phyloP scores from a whole-genome alignment of 2,329 filamentous ascomycete species.

The Nothophoma quercina region DNA sequence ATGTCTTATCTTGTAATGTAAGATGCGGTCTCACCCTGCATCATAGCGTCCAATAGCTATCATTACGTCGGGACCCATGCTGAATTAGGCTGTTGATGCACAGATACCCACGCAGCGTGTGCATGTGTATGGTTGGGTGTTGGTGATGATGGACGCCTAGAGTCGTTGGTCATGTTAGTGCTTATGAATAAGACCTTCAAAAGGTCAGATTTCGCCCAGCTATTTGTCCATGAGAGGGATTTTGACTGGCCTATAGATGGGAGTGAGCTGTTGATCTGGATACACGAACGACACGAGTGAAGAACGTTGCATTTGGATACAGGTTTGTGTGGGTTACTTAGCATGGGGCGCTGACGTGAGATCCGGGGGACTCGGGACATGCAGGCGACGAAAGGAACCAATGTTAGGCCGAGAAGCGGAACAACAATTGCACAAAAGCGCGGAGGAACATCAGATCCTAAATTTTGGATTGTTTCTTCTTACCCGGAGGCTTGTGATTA shows the following conservation, averaged over 20 bases:
- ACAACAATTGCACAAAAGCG: background rate
- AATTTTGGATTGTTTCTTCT: background rate
- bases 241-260: background rate
- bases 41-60: background rate
- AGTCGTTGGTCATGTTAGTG: background rate
- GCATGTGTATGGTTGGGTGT: background rate
- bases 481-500: background rate
- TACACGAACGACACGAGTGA: background rate
- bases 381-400: background rate
- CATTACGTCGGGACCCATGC: background rate
- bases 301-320: background rate
- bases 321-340: background rate
- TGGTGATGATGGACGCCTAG: constrained; percentile 3
- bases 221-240: background rate
- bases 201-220: background rate
- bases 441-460: background rate
- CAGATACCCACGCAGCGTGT: background rate
- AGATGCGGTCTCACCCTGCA: background rate
- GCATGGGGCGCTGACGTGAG: constrained; percentile 7
- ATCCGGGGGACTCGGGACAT: background rate
- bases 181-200: background rate
- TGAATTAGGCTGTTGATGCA: background rate
- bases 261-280: too few relatives aligned
- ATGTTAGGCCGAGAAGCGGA: background rate
- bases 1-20: background rate